Conservation (phyloP, 2,329 filamentous ascomycete species). For the Pseudocercospora eumusae region DNA sequence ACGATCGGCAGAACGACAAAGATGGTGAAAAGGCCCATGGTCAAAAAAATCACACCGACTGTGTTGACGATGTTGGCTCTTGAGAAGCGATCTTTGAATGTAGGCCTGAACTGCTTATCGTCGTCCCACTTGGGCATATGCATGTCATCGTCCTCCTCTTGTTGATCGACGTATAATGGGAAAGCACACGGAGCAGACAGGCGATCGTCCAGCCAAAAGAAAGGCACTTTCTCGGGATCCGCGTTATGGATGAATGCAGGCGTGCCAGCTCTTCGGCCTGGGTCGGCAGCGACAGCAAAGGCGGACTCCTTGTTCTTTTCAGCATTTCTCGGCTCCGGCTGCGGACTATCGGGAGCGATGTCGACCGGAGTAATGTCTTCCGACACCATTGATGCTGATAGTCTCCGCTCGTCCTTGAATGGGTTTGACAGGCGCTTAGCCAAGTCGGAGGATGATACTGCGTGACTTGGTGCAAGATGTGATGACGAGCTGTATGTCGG, state of each 20-base stretch:
- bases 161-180: slow-evolving; percentile 53
- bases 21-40: slow-evolving; percentile 51
- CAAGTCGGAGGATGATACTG: slow-evolving; percentile 31
- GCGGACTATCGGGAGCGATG: slow-evolving; percentile 25
- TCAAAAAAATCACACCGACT: slow-evolving; percentile 48
- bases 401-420: slow-evolving; percentile 36
- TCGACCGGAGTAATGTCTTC: slow-evolving; percentile 26
- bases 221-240: slow-evolving; percentile 40
- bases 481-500: slow-evolving; percentile 32
- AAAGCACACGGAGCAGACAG: slow-evolving; percentile 48
- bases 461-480: slow-evolving; percentile 26
- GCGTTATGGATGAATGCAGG: slow-evolving; percentile 36
- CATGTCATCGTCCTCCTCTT: slow-evolving; percentile 57
- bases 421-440: slow-evolving; percentile 38
- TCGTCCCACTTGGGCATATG: slow-evolving; percentile 56
- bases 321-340: slow-evolving; percentile 14
- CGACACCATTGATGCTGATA: slow-evolving; percentile 34
- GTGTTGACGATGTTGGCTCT: slow-evolving; percentile 48
- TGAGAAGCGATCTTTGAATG: slow-evolving; percentile 49
- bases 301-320: slow-evolving; percentile 23
- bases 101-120: slow-evolving; percentile 48
- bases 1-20: slow-evolving; percentile 56
- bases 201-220: slow-evolving; percentile 52
- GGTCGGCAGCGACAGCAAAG: slow-evolving; percentile 19
- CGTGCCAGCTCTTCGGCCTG: slow-evolving; percentile 25